Percentiles rank a stretch among this genome's conserved stretches.
These are phyloP conservation scores for Wickerhamiella alocasiicola DNA, from an alignment of 805 yeast genomes.

Conservation along the genomic window DNA sequence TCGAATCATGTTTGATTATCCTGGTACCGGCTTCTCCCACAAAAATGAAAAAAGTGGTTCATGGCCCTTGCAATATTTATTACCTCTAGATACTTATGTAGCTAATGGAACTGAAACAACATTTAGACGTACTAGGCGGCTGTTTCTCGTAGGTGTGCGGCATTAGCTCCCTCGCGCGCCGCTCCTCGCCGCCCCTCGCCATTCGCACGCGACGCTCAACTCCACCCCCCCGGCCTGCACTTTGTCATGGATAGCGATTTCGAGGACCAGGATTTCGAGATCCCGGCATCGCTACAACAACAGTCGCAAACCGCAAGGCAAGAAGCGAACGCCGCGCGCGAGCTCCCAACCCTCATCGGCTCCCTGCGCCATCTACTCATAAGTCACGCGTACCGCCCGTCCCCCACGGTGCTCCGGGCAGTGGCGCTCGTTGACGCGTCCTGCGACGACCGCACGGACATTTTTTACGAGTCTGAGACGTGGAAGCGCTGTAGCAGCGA, in stretches of 20 bases:
- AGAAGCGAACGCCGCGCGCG: conserved; percentile 8
- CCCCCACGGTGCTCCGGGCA: conserved; percentile 1
- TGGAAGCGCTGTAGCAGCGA: conserved; percentile 7
- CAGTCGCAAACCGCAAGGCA: neutral
- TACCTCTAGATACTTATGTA: too few relatives aligned
- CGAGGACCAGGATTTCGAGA: conserved; percentile 1
- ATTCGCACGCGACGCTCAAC: too few relatives aligned
- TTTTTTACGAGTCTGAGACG: conserved; percentile 5
- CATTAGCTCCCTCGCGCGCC: too few relatives aligned
- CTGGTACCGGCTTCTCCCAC: too few relatives aligned
- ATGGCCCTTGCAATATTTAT: too few relatives aligned
- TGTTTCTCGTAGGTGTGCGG: too few relatives aligned
- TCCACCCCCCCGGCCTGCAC: too few relatives aligned
- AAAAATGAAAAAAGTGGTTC: too few relatives aligned
- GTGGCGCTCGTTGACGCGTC: conserved; percentile 12
- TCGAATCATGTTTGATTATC: too few relatives aligned
- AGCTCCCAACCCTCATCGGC: neutral
- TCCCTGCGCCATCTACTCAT: conserved; percentile 9
- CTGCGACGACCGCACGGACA: neutral
- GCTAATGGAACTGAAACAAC: too few relatives aligned
- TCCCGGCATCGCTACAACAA: neutral
- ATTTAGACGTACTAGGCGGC: too few relatives aligned
- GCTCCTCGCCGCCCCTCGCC: too few relatives aligned
- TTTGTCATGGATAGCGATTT: conserved; percentile 2
- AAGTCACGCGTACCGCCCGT: neutral